Evolutionary conservation across 805 yeast species (phyloP).

Genomic region (Hyphopichia homilentoma): DNA sequence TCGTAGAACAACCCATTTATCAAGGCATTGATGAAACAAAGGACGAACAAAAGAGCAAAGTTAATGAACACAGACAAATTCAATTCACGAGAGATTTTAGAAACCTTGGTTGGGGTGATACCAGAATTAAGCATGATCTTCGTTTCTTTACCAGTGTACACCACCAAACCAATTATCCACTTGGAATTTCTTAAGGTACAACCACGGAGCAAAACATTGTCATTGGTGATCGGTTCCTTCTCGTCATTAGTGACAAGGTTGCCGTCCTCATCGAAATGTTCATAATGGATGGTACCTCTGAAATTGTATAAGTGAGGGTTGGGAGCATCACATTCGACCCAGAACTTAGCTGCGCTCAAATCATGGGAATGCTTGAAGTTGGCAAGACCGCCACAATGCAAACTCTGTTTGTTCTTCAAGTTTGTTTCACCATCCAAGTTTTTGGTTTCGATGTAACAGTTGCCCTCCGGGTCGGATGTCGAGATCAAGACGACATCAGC

Average conservation of each 20-base stretch:
- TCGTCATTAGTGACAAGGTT: constrained; percentile 30
- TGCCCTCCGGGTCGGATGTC: constrained; percentile 64
- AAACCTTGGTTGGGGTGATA: constrained; percentile 68
- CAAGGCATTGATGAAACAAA: constrained; percentile 68
- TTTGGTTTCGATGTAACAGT: constrained; percentile 75
- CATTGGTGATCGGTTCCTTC: constrained; percentile 56
- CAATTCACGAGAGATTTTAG: constrained; percentile 61
- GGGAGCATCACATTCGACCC: constrained; percentile 73
- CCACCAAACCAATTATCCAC: constrained; percentile 71
- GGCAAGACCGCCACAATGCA: constrained; percentile 47
- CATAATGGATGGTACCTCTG: constrained; percentile 62
- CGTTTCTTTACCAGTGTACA: constrained; percentile 74
- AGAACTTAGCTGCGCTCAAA: constrained; percentile 52
- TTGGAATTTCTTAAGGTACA: constrained; percentile 69
- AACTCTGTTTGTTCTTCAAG: constrained; percentile 54
- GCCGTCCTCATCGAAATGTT: constrained; percentile 29
- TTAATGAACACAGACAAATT: constrained; percentile 65
- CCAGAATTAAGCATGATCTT: constrained; percentile 80
- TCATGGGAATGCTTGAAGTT: constrained; percentile 54
- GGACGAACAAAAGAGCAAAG: constrained; percentile 54
- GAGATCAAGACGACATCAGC: constrained; percentile 67
- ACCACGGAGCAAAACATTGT: constrained; percentile 69
- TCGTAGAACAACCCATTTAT: constrained; percentile 64
- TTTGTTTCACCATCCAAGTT: constrained; percentile 84
- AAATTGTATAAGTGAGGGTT: constrained; percentile 59